A percentile compares a stretch with the other conserved stretches of the same genome.
Conservation (phyloP, 805 yeast genomes). For the Wickerhamiella domercqiae region DNA sequence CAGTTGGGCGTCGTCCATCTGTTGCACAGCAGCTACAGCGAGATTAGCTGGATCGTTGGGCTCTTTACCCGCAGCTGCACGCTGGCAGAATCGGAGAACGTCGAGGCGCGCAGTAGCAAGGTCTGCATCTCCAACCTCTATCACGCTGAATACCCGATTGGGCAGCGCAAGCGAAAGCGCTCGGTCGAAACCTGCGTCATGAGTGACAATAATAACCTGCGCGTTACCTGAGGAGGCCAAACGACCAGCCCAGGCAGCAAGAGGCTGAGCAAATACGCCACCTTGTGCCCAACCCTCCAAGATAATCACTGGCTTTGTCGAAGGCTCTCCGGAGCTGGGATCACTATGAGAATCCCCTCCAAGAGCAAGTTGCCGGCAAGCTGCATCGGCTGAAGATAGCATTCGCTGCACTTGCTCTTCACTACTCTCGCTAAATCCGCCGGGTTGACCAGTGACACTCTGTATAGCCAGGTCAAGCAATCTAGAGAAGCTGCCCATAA, state of each 20-base stretch:
- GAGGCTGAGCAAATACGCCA: conserved; percentile 38
- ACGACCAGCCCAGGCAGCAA: conserved; percentile 82
- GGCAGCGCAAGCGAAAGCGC: conserved; percentile 61
- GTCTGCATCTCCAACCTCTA: conserved; percentile 70
- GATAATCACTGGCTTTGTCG: conserved; percentile 14
- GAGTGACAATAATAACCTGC: conserved; percentile 77
- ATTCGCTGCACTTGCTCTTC: conserved; percentile 21
- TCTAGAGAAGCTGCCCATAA: conserved; percentile 68
- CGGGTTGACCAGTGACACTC: conserved; percentile 70
- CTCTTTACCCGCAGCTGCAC: too few relatives aligned
- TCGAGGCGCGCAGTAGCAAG: conserved; percentile 40
- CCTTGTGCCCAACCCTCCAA: conserved; percentile 13
- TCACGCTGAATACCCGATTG: conserved; percentile 65
- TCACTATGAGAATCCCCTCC: conserved; percentile 19
- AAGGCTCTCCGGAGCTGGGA: conserved; percentile 7
- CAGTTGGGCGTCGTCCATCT: conserved; percentile 26
- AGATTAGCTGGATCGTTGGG: conserved; percentile 29
- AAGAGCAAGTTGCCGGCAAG: conserved; percentile 51
- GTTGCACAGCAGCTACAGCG: conserved; percentile 58
- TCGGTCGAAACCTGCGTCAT: conserved; percentile 65
- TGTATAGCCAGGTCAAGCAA: conserved; percentile 75
- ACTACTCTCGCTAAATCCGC: conserved; percentile 14
- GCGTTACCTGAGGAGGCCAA: conserved; percentile 67
- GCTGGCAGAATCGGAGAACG: too few relatives aligned
- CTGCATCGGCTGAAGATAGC: conserved; percentile 26